Conservation (phyloP, 2,329 filamentous ascomycete species). For the Parasarocladium wereldwijsianum region DNA sequence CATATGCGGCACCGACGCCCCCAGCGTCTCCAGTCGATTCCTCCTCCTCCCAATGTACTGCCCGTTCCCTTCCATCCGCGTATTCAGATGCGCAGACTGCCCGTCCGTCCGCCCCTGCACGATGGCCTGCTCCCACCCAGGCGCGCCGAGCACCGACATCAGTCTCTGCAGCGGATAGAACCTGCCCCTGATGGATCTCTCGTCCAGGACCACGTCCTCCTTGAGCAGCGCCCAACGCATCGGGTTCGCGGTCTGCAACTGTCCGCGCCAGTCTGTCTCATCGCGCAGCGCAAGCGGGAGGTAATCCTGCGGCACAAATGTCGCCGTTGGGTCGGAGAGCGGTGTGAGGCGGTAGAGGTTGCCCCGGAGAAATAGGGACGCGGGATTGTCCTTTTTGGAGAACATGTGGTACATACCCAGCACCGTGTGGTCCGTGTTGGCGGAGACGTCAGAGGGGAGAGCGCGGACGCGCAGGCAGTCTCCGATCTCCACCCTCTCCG, state of each 20-base stretch:
- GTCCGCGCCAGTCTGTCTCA: conserved; percentile 24
- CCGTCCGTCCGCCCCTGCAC: conserved; percentile 25
- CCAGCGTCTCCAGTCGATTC: conserved; percentile 27
- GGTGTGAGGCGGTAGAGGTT: conserved; percentile 22
- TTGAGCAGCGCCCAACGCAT: conserved; percentile 25
- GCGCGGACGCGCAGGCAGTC: conserved; percentile 33
- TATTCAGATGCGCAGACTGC: conserved; percentile 36
- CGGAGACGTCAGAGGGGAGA: conserved; percentile 20
- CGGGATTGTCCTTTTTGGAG: conserved; percentile 19
- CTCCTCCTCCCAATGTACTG: conserved; percentile 24
- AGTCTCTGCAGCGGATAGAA: conserved; percentile 42
- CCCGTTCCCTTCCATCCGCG: conserved; percentile 27
- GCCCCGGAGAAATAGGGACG: conserved; percentile 24
- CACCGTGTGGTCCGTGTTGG: conserved; percentile 15
- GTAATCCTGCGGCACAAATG: conserved; percentile 19
- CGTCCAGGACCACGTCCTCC: conserved; percentile 31
- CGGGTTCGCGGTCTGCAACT: conserved; percentile 15
- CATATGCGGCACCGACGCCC: conserved; percentile 23
- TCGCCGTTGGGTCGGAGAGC: conserved; percentile 11
- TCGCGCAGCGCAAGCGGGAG: conserved; percentile 26
- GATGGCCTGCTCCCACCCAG: conserved; percentile 21
- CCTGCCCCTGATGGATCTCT: conserved; percentile 34
- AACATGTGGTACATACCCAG: conserved; percentile 26
- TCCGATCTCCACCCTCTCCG: conserved; percentile 31
- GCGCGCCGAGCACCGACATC: conserved; percentile 31